Conservation (phyloP, 768 basidiomycete genomes). For the Phylloporus sp. region DNA sequence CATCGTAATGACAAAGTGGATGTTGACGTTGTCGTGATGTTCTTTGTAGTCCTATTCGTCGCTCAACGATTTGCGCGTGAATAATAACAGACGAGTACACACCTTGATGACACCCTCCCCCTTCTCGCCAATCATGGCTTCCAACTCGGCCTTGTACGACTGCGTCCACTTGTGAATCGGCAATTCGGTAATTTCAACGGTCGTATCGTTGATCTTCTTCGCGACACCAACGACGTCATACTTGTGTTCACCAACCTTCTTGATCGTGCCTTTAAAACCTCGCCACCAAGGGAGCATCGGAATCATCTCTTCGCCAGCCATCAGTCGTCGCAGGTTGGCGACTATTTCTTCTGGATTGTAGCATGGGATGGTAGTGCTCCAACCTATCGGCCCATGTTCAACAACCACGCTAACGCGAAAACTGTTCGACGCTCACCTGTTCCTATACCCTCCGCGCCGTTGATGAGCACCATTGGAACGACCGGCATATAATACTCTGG, state of each 20-base stretch:
- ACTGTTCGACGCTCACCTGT: constrained; percentile 56
- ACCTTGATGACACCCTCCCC: constrained; percentile 80
- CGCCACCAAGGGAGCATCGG: constrained; percentile 97
- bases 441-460: constrained; percentile 96
- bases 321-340: constrained; percentile 76
- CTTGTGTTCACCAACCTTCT: constrained; percentile 75
- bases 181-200: constrained; percentile 90
- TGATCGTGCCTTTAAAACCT: constrained; percentile 88
- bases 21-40: constrained; percentile 87
- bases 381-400: constrained; percentile 48
- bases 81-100: not conserved
- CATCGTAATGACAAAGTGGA: constrained; percentile 87
- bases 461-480: constrained; percentile 82
- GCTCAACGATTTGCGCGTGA: not conserved
- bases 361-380: constrained; percentile 90
- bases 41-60: constrained; percentile 86
- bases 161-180: constrained; percentile 96
- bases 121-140: constrained; percentile 85
- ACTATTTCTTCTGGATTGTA: constrained; percentile 93
- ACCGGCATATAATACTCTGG: constrained; percentile 94
- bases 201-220: constrained; percentile 77
- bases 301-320: constrained; percentile 77
- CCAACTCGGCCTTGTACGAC: constrained; percentile 86
- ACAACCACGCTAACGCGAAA: not conserved
- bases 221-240: constrained; percentile 75